Base-by-base conservation (phyloP, 306 rosid genomes). In the Corylus heterophylla region DNA sequence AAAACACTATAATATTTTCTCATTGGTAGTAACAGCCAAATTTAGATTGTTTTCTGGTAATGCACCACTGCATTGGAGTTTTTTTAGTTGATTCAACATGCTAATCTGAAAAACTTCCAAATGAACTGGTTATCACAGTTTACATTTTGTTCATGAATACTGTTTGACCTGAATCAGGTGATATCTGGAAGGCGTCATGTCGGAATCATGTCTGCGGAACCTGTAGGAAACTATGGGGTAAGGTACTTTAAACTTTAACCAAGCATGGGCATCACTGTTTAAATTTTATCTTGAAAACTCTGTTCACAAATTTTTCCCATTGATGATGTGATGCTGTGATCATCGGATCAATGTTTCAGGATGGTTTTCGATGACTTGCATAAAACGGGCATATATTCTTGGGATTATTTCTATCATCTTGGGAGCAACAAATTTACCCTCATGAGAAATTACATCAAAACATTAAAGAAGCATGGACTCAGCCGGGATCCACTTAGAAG, bases 141-240 rank as follows among this genome's bases (percentile, higher is more conserved):
- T 72, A 16, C 69, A 44, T n/a, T 66, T 64, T 7, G 27, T 80
- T 69, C 56, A 27, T 72, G 50, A 63, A 74, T 67, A 8, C 58
- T 52, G 56, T 49, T 37, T 54, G 11, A 9, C 69, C 11, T 47
- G 22, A 83, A 49, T 48, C 71, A 94, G 94, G 97, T 90, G 79
- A 94, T 94, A 78, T 89, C 85, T 2, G 96, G 98, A 64, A 83
- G 94, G 85, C 88, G 89, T 54, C 90, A 86, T 29, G 92, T 92
- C 44, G 92, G 94, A 69, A 94, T 94, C 73, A 91, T 92, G 97
- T 89, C 95, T 37, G 92, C 91, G 29, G 97, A 92, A 76, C 97
- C 88, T 50, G 92, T 92, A 54, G 95, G 97, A 73, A 94, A 91
- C 97, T 94, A 92, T 80, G 97, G 97, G 91, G 88, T 94, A 81